phyloP scores from a whole-genome alignment of 768 basidiomycete species.

The Mycena vitilis region DNA sequence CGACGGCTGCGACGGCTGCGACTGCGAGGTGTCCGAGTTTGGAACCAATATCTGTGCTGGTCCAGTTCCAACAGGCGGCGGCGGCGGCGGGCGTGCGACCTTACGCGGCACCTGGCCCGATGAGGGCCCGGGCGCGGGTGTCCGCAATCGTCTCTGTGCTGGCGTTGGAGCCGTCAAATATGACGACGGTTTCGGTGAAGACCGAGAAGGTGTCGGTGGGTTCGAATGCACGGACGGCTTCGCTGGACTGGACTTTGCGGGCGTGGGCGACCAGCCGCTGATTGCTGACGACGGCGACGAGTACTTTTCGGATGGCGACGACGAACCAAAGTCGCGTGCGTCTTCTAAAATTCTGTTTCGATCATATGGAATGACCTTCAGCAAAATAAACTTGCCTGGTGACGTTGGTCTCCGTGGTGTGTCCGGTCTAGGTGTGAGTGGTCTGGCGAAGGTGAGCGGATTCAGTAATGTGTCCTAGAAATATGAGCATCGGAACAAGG shows the following conservation, averaged over 20 bases:
- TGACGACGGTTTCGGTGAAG: slow-evolving; percentile 32
- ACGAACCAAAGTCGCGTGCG: slow-evolving; percentile 28
- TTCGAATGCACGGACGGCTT: neutral
- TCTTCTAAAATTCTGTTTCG: slow-evolving; percentile 15
- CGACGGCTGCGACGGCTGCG: slow-evolving; percentile 19
- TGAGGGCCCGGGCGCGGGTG: slow-evolving; percentile 14
- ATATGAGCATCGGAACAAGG: neutral
- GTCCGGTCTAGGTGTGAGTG: slow-evolving; percentile 4
- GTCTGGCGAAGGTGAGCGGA: slow-evolving; percentile 8
- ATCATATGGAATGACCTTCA: neutral
- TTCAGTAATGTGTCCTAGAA: slow-evolving; percentile 2
- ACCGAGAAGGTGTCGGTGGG: slow-evolving; percentile 17
- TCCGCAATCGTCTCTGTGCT: slow-evolving; percentile 41
- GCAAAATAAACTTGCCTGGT: slow-evolving; percentile 9
- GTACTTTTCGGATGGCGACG: slow-evolving; percentile 31
- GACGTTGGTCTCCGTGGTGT: slow-evolving; percentile 2
- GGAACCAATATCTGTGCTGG: slow-evolving; percentile 62
- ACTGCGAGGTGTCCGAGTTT: slow-evolving; percentile 64
- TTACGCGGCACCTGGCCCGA: slow-evolving; percentile 48
- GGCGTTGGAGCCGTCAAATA: slow-evolving; percentile 48
- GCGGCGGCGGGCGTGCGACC: slow-evolving; percentile 57
- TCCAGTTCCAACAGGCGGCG: slow-evolving; percentile 46
- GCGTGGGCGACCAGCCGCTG: slow-evolving; percentile 25
- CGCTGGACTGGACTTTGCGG: slow-evolving; percentile 3
- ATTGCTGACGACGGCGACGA: slow-evolving; percentile 22